Evolutionary conservation across 202 grass and related monocot genomes (phyloP).

Genomic region (Schoenoplectus tabernaemontani): DNA sequence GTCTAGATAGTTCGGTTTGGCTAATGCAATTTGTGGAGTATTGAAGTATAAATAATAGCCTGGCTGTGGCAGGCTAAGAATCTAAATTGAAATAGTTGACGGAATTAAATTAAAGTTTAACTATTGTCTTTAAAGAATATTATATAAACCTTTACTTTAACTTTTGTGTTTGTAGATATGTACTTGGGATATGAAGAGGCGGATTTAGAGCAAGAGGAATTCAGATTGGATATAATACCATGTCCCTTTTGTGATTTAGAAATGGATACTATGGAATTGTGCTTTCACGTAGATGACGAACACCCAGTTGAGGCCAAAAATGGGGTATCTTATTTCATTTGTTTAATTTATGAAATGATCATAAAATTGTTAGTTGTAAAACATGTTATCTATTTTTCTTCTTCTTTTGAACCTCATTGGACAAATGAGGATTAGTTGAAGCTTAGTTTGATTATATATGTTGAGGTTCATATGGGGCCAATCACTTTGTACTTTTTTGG

Average conservation of each 20-base stretch:
- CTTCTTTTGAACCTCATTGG: not conserved
- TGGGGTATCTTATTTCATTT: conserved; percentile 29
- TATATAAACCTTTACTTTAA: not conserved
- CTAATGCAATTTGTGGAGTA: not conserved
- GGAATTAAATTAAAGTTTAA: not conserved
- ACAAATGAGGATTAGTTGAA: not conserved
- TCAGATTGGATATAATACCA: conserved; percentile 3
- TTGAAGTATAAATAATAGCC: not conserved
- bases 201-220: conserved; percentile 20
- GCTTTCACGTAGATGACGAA: conserved; percentile 30
- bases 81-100: not conserved
- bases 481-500: not conserved
- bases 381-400: not conserved
- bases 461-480: not conserved
- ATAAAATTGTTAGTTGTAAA: not conserved
- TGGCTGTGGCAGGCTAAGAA: not conserved
- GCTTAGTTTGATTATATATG: not conserved
- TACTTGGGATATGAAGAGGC: conserved; percentile 26
- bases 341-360: not conserved
- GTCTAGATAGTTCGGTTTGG: no score
- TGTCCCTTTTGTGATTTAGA: conserved; percentile 24
- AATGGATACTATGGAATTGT: conserved; percentile 26
- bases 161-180: conserved; percentile 17
- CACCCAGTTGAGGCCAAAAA: conserved; percentile 27
- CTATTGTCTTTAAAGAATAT: not conserved